phyloP scores from a whole-genome alignment of 129 eudicot species.

The Flaveria ramosissima region DNA sequence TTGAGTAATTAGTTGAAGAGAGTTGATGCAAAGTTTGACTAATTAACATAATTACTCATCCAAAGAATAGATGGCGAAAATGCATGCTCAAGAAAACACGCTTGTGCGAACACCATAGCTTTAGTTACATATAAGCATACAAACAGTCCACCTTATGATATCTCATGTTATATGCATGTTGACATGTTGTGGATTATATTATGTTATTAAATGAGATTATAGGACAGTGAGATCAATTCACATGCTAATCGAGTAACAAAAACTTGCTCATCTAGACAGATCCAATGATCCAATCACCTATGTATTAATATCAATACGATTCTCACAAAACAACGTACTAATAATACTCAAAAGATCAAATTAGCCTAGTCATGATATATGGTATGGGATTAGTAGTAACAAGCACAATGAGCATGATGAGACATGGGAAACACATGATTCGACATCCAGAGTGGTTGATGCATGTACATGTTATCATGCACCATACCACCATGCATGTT shows the following conservation, averaged over 20 bases:
- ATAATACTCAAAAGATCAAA: slow-evolving; percentile 9
- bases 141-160: background rate
- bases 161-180: background rate
- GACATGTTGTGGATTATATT: background rate
- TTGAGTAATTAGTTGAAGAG: slow-evolving; percentile 13
- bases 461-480: slow-evolving; percentile 42
- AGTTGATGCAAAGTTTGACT: background rate
- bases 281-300: slow-evolving; percentile 9
- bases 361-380: slow-evolving; percentile 1
- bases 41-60: slow-evolving; percentile 19
- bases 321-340: slow-evolving; percentile 17
- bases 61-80: slow-evolving; percentile 6
- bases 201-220: background rate
- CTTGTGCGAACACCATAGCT: no score
- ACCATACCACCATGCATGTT: slow-evolving; percentile 28
- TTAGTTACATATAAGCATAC: no score
- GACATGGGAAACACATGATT: slow-evolving; percentile 32
- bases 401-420: slow-evolving; percentile 20
- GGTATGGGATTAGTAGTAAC: slow-evolving; percentile 20
- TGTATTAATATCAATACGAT: slow-evolving; percentile 5
- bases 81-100: background rate
- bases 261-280: slow-evolving; percentile 5
- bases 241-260: slow-evolving; percentile 27
- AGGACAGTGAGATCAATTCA: slow-evolving; percentile 10
- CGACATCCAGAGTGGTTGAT: slow-evolving; percentile 38